Percentiles rank a stretch among this genome's conserved stretches.
These are phyloP conservation scores for Poa annua DNA, from an alignment of 176 grass and related monocot genomes.

Conservation along the genomic window DNA sequence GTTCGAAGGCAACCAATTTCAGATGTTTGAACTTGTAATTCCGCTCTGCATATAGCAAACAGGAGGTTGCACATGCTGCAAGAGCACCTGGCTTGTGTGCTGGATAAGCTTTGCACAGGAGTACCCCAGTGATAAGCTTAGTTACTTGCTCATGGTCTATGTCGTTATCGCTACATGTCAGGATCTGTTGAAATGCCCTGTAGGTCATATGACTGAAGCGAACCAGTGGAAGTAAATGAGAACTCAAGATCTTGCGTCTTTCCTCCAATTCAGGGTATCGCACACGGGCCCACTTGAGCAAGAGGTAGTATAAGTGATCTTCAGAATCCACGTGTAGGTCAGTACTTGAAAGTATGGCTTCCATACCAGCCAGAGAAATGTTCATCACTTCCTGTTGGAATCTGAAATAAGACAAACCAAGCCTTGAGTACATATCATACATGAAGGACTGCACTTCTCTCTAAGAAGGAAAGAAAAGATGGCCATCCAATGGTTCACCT, in stretches of 20 bases:
- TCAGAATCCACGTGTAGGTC: not conserved
- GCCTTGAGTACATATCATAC: conserved; percentile 7
- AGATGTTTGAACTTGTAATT: conserved; percentile 83
- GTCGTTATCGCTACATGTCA: conserved; percentile 50
- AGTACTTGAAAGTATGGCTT: conserved; percentile 42
- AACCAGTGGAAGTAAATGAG: conserved; percentile 59
- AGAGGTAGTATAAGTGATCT: not conserved
- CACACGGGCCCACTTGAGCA: conserved; percentile 55
- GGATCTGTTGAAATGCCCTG: conserved; percentile 67
- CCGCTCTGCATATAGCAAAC: conserved; percentile 51
- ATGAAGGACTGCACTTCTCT: not conserved
- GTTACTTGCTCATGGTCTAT: conserved; percentile 69
- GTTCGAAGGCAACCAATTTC: conserved; percentile 80
- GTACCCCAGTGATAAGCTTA: conserved; percentile 72
- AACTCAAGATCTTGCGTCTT: conserved; percentile 66
- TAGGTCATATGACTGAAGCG: conserved; percentile 80
- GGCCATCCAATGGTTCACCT: conserved; percentile 19
- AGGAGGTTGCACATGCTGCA: conserved; percentile 54
- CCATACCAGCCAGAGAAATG: conserved; percentile 71
- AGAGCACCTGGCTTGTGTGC: conserved; percentile 66
- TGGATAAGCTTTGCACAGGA: conserved; percentile 75
- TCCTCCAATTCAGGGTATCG: conserved; percentile 71
- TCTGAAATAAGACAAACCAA: conserved; percentile 47
- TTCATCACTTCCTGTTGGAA: conserved; percentile 77
- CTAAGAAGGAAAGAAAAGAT: conserved; percentile 5